Evolutionary conservation across 2,329 filamentous ascomycete genomes (phyloP).

Genomic region (Dactylonectria macrodidyma): DNA sequence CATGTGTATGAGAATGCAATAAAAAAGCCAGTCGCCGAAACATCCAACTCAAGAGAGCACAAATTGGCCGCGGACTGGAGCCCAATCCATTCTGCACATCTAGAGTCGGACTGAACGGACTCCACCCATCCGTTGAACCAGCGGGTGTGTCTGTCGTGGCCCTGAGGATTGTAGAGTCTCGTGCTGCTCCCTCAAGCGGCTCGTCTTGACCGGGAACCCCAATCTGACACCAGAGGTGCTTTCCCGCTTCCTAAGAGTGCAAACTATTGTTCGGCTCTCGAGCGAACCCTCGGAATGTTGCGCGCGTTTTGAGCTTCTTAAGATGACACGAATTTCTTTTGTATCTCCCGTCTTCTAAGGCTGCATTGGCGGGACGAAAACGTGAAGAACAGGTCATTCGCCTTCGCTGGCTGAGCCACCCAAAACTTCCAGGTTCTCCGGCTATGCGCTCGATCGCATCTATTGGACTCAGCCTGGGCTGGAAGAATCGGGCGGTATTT

Average conservation of each 20-base stretch:
- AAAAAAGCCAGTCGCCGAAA: too few relatives aligned
- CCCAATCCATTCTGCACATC: too few relatives aligned
- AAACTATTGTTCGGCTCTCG: neutral
- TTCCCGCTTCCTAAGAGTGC: neutral
- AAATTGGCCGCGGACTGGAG: too few relatives aligned
- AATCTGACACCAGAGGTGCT: neutral
- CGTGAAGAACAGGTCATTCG: neutral
- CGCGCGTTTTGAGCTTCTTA: neutral
- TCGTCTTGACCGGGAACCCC: neutral
- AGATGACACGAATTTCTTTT: neutral
- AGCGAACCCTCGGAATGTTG: neutral
- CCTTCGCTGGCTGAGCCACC: neutral
- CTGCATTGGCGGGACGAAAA: neutral
- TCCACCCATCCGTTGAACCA: neutral
- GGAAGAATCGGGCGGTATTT: neutral
- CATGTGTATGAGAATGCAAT: too few relatives aligned
- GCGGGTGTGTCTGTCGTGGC: neutral
- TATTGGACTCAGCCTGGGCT: neutral
- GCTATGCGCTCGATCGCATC: neutral
- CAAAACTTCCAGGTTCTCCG: neutral
- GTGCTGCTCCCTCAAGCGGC: neutral
- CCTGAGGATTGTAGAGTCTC: neutral
- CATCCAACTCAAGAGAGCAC: too few relatives aligned
- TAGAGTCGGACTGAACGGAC: too few relatives aligned
- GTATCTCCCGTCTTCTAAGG: neutral